Conservation (phyloP, 371 early-diverging fungal genomes). For the Coemansia sp. region DNA sequence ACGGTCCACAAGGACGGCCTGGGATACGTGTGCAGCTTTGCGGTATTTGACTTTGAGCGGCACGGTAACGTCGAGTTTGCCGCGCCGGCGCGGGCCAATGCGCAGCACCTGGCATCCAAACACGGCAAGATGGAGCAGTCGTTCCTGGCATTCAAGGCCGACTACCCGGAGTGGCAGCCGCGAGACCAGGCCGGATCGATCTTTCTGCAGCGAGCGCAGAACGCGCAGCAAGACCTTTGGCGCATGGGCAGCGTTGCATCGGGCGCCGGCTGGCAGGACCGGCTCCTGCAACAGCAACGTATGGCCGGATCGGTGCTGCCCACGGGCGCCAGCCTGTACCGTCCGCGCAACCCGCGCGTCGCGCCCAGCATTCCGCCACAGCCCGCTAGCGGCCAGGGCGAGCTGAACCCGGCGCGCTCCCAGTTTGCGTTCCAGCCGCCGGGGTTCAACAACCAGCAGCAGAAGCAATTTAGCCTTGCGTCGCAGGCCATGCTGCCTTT, state of each 20-base stretch:
- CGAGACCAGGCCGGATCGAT: conserved; percentile 44
- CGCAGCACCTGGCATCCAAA: conserved; percentile 69
- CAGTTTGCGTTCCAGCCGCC: conserved; percentile 43
- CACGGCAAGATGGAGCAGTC: conserved; percentile 97
- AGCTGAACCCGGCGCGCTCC: conserved; percentile 18
- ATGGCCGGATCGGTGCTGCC: conserved; percentile 48
- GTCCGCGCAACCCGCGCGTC: conserved; percentile 2
- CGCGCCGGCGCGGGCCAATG: conserved; percentile 61
- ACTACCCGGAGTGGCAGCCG: conserved; percentile 53
- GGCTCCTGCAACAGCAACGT: conserved; percentile 46
- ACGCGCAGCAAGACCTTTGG: conserved; percentile 51
- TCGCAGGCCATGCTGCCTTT: conserved; percentile 45
- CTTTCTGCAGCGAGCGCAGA: conserved; percentile 47
- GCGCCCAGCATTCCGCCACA: background rate
- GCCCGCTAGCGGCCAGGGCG: background rate
- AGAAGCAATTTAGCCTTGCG: conserved; percentile 5
- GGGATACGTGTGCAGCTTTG: conserved; percentile 95
- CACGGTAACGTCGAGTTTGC: conserved; percentile 86
- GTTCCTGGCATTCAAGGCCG: conserved; percentile 90
- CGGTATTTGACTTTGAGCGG: conserved; percentile 83
- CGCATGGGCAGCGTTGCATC: conserved; percentile 20
- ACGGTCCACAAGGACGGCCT: conserved; percentile 87
- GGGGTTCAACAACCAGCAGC: conserved; percentile 19
- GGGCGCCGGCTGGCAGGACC: conserved; percentile 45
- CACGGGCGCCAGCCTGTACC: conserved; percentile 45